Percentiles rank a stretch among this genome's conserved stretches.
phyloP scores from a whole-genome alignment of 208 protist genomes.

The Leishmania martiniquensis region DNA sequence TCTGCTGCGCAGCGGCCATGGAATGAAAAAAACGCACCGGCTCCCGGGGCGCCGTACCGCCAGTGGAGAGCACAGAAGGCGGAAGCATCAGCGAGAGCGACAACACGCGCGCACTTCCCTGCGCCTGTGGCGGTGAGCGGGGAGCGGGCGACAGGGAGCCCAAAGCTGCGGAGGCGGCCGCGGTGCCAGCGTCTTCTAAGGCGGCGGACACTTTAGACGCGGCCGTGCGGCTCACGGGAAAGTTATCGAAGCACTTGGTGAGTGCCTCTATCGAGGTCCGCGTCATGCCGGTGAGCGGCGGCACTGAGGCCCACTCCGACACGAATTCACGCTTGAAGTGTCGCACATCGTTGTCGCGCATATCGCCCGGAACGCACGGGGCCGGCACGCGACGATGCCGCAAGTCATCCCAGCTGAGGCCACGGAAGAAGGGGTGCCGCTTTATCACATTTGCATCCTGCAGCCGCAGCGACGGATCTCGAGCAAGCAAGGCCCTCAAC shows the following conservation, averaged over 20 bases:
- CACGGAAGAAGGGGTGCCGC: constrained; percentile 71
- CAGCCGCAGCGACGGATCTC: constrained; percentile 50
- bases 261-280: constrained; percentile 61
- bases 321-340: constrained; percentile 85
- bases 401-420: constrained; percentile 74
- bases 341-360: constrained; percentile 59
- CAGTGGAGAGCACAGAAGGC: constrained; percentile 13
- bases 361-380: constrained; percentile 40
- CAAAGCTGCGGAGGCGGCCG: background rate
- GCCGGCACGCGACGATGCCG: constrained; percentile 40
- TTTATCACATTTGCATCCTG: constrained; percentile 47
- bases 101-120: constrained; percentile 1
- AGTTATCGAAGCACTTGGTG: constrained; percentile 68
- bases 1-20: constrained; percentile 9
- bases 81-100: constrained; percentile 25
- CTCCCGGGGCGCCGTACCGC: constrained; percentile 11
- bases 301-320: constrained; percentile 76
- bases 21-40: constrained; percentile 28
- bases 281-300: constrained; percentile 40
- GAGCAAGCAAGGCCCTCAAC: constrained; percentile 58
- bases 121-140: background rate
- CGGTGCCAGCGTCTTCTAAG: background rate
- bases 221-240: constrained; percentile 34
- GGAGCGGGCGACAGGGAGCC: constrained; percentile 3
- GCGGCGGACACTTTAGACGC: background rate